A percentile compares a stretch with the other conserved stretches of the same genome.
phyloP scores from a whole-genome alignment of 768 basidiomycete genomes.

The Pisolithus microcarpus region DNA sequence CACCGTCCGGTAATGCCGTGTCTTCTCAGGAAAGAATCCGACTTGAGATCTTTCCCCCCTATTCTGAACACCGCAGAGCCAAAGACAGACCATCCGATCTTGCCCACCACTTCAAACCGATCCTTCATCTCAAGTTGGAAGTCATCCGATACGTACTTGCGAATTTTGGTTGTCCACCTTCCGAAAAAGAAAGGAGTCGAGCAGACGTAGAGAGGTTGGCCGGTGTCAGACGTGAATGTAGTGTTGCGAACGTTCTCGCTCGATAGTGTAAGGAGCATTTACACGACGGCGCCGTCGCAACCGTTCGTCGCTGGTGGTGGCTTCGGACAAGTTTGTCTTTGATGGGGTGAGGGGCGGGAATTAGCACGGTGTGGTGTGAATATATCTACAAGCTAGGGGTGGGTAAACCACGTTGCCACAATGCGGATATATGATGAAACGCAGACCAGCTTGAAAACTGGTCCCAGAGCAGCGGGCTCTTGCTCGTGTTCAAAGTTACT shows the following conservation, averaged over 20 bases:
- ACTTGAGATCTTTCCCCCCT: slow-evolving; percentile 13
- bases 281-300: background rate
- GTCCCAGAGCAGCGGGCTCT: too few relatives aligned
- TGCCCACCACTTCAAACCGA: slow-evolving; percentile 18
- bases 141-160: slow-evolving; percentile 3
- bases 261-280: slow-evolving; percentile 1
- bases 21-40: slow-evolving; percentile 9
- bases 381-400: too few relatives aligned
- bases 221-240: slow-evolving; percentile 4
- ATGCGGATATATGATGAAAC: too few relatives aligned
- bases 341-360: background rate
- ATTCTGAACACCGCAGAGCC: slow-evolving; percentile 18
- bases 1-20: slow-evolving; percentile 6
- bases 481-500: too few relatives aligned
- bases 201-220: slow-evolving; percentile 10
- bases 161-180: slow-evolving; percentile 5
- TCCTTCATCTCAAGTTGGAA: slow-evolving; percentile 8
- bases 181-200: slow-evolving; percentile 6
- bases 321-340: background rate
- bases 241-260: slow-evolving; percentile 6
- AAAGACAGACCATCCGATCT: slow-evolving; percentile 21
- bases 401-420: too few relatives aligned
- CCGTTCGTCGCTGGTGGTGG: background rate
- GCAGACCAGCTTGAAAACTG: too few relatives aligned
- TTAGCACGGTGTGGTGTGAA: too few relatives aligned